These are phyloP conservation scores for Leccinum uliginosum DNA, from an alignment of 768 basidiomycete genomes.

Conservation along the genomic window DNA sequence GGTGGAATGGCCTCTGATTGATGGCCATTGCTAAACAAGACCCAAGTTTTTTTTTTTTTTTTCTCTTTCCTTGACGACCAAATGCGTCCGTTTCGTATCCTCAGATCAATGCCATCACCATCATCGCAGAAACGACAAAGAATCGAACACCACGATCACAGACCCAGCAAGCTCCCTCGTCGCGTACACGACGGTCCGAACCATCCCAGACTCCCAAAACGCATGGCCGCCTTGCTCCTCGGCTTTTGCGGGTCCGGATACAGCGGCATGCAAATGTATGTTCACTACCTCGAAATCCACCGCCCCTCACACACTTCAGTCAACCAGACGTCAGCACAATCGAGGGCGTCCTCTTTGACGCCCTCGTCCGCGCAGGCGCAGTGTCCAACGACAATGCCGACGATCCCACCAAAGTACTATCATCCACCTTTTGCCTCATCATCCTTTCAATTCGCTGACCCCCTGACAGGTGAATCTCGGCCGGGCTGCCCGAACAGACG, in stretches of 20 bases:
- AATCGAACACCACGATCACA: constrained; percentile 1
- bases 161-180: background rate
- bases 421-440: background rate
- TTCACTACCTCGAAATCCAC: constrained; percentile 8
- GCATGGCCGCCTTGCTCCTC: constrained; percentile 77
- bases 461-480: constrained; percentile 67
- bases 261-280: constrained; percentile 96
- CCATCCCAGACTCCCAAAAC: constrained; percentile 70
- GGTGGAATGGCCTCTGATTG: constrained; percentile 44
- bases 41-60: too few relatives aligned
- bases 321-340: constrained; percentile 77
- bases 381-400: constrained; percentile 94
- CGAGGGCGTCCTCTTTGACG: constrained; percentile 85
- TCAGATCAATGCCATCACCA: background rate
- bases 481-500: constrained; percentile 92
- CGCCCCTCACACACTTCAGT: constrained; percentile 32
- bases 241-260: constrained; percentile 93
- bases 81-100: background rate
- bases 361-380: constrained; percentile 84
- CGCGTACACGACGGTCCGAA: constrained; percentile 21
- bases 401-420: constrained; percentile 79
- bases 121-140: constrained; percentile 13
- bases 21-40: constrained; percentile 16
- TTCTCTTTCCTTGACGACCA: background rate
- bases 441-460: background rate